phyloP scores from a whole-genome alignment of 441 rosid genomes.

The Euphorbia schlechtendalii region DNA sequence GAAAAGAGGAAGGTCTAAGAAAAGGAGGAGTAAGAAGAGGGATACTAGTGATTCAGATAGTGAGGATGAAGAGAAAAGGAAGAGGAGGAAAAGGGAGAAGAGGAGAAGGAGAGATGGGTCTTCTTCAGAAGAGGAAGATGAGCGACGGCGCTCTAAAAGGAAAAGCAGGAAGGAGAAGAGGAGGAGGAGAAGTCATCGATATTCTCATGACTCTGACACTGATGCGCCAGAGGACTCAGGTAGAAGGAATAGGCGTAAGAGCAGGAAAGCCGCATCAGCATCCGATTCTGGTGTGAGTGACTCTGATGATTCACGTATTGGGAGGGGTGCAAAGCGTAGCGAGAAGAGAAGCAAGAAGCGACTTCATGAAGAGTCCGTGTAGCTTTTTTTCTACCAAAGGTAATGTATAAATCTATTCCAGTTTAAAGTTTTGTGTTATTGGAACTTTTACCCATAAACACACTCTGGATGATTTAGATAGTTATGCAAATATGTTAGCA shows the following conservation, averaged over 20 bases:
- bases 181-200: slow-evolving; percentile 57
- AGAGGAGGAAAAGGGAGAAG: slow-evolving; percentile 45
- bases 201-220: slow-evolving; percentile 45
- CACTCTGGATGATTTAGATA: background rate
- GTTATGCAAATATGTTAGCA: background rate
- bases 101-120: slow-evolving; percentile 48
- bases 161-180: slow-evolving; percentile 62
- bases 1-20: slow-evolving; percentile 60
- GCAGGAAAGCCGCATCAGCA: slow-evolving; percentile 38
- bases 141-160: slow-evolving; percentile 30
- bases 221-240: slow-evolving; percentile 38
- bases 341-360: slow-evolving; percentile 54
- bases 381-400: slow-evolving; percentile 9
- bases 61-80: slow-evolving; percentile 44
- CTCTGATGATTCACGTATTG: slow-evolving; percentile 49
- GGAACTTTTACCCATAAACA: background rate
- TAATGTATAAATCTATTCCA: background rate
- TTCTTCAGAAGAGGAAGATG: slow-evolving; percentile 45
- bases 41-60: slow-evolving; percentile 43
- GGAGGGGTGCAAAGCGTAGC: slow-evolving; percentile 48
- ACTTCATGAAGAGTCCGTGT: slow-evolving; percentile 36
- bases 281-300: slow-evolving; percentile 44
- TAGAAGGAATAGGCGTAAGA: slow-evolving; percentile 44
- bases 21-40: slow-evolving; percentile 24
- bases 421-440: background rate